Conservation (phyloP, 2,329 filamentous ascomycete genomes). For the Penicillium hesseltinei region DNA sequence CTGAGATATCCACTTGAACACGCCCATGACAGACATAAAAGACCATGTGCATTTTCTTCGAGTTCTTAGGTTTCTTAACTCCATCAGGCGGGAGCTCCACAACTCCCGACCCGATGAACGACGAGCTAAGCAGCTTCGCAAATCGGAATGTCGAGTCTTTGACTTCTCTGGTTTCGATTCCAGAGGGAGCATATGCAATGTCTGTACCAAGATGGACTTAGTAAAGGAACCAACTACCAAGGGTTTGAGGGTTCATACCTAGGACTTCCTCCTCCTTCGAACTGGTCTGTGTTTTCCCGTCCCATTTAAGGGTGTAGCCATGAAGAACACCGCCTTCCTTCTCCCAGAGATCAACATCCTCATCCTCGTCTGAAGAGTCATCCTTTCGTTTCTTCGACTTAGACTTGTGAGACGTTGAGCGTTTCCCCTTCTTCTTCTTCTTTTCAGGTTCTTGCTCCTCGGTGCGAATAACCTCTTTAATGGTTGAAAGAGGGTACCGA, state of each 20-base stretch:
- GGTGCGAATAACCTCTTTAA: slow-evolving; percentile 75
- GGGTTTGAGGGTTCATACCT: slow-evolving; percentile 28
- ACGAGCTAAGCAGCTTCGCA: slow-evolving; percentile 78
- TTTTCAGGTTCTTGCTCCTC: slow-evolving; percentile 57
- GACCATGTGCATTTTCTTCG: slow-evolving; percentile 92
- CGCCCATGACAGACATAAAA: slow-evolving; percentile 87
- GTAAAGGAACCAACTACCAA: not conserved
- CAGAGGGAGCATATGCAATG: slow-evolving; percentile 58
- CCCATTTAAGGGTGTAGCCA: slow-evolving; percentile 47
- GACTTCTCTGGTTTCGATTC: slow-evolving; percentile 58
- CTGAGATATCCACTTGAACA: slow-evolving; percentile 68
- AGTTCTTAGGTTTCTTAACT: slow-evolving; percentile 87
- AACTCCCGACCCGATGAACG: slow-evolving; percentile 86
- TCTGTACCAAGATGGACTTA: slow-evolving; percentile 41
- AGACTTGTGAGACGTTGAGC: slow-evolving; percentile 30
- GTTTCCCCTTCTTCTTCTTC: slow-evolving; percentile 34
- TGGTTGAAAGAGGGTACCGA: slow-evolving; percentile 63
- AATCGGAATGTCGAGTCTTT: slow-evolving; percentile 75
- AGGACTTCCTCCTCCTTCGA: slow-evolving; percentile 42
- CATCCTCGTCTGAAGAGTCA: slow-evolving; percentile 41
- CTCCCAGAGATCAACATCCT: slow-evolving; percentile 45
- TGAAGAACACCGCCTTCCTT: slow-evolving; percentile 44
- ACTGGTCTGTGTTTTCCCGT: slow-evolving; percentile 37
- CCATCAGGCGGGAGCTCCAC: slow-evolving; percentile 82
- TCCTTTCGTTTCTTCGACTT: slow-evolving; percentile 37